phyloP scores from a whole-genome alignment of 352 stramenopile genomes.

The Thalassiosira delicatula region DNA sequence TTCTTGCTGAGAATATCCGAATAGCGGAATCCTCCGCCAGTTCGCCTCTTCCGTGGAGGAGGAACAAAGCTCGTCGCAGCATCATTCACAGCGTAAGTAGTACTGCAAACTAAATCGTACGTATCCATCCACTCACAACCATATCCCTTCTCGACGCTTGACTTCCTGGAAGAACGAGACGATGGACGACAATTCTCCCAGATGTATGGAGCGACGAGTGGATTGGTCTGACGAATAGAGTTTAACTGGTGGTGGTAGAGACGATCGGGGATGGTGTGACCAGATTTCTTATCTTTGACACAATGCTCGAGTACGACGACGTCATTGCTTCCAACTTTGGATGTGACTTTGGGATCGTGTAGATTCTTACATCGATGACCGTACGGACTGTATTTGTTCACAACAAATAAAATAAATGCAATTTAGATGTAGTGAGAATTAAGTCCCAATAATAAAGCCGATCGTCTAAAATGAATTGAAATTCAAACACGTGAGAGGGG shows the following conservation, averaged over 20 bases:
- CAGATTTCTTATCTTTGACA: slow-evolving; percentile 48
- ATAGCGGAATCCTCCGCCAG: not conserved
- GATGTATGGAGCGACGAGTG: slow-evolving; percentile 18
- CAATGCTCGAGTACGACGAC: slow-evolving; percentile 33
- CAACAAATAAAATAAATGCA: too few species aligned
- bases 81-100: not conserved
- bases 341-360: slow-evolving; percentile 38
- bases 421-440: not conserved
- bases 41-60: not conserved
- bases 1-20: slow-evolving; percentile 10
- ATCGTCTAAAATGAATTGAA: too few species aligned
- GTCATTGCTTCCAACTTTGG: not conserved
- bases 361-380: slow-evolving; percentile 51
- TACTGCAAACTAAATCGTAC: slow-evolving; percentile 52
- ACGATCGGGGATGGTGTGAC: slow-evolving; percentile 36
- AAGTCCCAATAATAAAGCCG: too few species aligned
- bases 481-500: too few species aligned
- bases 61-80: not conserved
- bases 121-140: slow-evolving; percentile 18
- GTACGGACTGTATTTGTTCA: too few species aligned
- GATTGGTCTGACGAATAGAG: slow-evolving; percentile 38
- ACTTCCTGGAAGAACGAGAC: not conserved
- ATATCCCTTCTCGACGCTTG: too few species aligned
- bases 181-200: slow-evolving; percentile 55
- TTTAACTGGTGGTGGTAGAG: slow-evolving; percentile 39